Evolutionary conservation across 2,329 filamentous ascomycete genomes (phyloP), one percentile per base, ranked within the genome.

Genomic region (Hypoxylon sp.): DNA sequence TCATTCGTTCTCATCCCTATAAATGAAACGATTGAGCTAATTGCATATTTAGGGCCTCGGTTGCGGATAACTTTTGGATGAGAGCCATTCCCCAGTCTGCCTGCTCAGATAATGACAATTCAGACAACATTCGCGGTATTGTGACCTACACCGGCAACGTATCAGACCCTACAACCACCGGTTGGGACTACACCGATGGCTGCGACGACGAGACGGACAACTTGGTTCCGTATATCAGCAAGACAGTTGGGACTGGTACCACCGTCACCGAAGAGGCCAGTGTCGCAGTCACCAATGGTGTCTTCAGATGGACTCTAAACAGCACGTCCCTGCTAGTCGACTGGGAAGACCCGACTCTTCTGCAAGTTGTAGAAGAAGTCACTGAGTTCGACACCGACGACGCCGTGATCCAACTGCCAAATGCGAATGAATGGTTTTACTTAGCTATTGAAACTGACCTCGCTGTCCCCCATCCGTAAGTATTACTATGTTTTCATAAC

Each of bases 271-370:
- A 76, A 48, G 68, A 67, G 3, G 78, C 74, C 12, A 67, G 70
- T 4, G 71, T 76, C 27, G 61, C 69, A n/a, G 52, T 51, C 9
- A 74, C 74, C 55, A 63, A 72, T 11, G 70, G 75, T 12, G 70
- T 79, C 61, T 82, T 84, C 74, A 77, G 77, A 37, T 85, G 83
- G 84, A 81, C 78, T n/a, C 73, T 86, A 60, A 85, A 85, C 73
- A 78, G 75, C 32, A 83, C 78, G 9, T 80, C 80, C 7, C 79
- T 86, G 74, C 55, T 77, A 5, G 76, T 85, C 5, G 77, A 85
- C 59, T 85, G 83, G 77, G 73, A 73, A 7, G 72, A 83, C 52
- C 84, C 85, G 5, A 85, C 83, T 0, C 74, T 82, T 3, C 63
- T 67, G 7, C 72, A 78, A 59, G 69, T 79, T 11, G 59, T 74